phyloP scores from a whole-genome alignment of 139 green algal genomes.

The Chlorella sp. region DNA sequence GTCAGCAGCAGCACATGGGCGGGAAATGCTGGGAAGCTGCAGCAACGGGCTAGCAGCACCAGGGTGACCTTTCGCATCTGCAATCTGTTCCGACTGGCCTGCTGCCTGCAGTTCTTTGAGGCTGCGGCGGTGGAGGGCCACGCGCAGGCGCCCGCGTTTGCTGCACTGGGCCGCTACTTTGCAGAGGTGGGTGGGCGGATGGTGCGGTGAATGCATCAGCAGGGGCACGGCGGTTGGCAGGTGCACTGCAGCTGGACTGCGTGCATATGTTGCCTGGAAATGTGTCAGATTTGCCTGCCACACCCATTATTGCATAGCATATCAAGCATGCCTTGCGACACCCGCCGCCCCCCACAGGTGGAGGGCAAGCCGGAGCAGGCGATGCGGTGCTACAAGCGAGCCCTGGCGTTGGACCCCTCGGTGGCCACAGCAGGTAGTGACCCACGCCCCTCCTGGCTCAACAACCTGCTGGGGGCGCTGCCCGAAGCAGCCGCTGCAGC shows the following conservation, averaged over 20 bases:
- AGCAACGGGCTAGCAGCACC: too few species aligned
- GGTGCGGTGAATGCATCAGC: neutral
- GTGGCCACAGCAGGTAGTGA: constrained; percentile 58
- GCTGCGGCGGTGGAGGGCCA: constrained; percentile 62
- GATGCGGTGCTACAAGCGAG: constrained; percentile 73
- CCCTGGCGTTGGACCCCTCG: constrained; percentile 73
- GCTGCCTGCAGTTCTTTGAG: constrained; percentile 53
- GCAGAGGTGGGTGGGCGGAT: constrained; percentile 30
- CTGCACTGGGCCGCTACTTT: constrained; percentile 58
- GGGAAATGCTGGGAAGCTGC: too few species aligned
- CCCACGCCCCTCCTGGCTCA: neutral
- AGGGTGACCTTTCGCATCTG: too few species aligned
- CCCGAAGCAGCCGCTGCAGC: neutral
- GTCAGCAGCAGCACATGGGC: too few species aligned
- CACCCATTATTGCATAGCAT: neutral
- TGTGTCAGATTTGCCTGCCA: too few species aligned
- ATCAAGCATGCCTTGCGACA: neutral
- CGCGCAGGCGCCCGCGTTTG: constrained; percentile 73
- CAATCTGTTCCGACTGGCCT: too few species aligned
- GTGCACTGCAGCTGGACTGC: too few species aligned
- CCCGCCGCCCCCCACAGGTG: constrained; percentile 34
- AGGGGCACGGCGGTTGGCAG: too few species aligned
- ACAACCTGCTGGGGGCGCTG: constrained; percentile 9
- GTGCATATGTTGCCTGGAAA: too few species aligned
- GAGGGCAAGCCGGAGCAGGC: constrained; percentile 59